Percentiles rank a stretch among this genome's conserved stretches.
phyloP scores from a whole-genome alignment of 176 grass and related monocot genomes.

The Zoysia japonica region DNA sequence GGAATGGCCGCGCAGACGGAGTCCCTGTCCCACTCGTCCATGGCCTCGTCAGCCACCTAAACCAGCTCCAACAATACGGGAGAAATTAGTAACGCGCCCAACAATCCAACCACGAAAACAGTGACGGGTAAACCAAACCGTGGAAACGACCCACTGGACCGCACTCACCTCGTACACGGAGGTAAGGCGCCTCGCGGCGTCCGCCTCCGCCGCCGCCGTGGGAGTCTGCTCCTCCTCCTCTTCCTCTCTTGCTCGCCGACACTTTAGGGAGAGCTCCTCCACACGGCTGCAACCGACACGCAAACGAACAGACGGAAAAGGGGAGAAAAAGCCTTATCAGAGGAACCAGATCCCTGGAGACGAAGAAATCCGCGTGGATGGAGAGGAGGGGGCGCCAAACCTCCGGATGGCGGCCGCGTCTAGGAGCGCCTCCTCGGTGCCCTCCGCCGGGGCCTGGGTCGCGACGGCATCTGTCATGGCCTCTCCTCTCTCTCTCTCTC shows the following conservation, averaged over 20 bases:
- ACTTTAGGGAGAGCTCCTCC: constrained; percentile 41
- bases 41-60: constrained; percentile 40
- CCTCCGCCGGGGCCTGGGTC: not conserved
- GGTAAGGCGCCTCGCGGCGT: constrained; percentile 17
- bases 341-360: not conserved
- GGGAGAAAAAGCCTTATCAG: not conserved
- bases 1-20: constrained; percentile 11
- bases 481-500: not conserved
- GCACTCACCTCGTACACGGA: constrained; percentile 47
- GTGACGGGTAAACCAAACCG: not conserved
- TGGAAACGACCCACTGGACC: not conserved
- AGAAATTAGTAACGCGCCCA: not conserved
- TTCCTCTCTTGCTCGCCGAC: constrained; percentile 11
- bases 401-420: constrained; percentile 54
- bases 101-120: not conserved
- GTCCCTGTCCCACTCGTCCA: constrained; percentile 45
- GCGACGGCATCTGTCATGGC: constrained; percentile 60
- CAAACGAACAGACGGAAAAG: not conserved
- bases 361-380: not conserved
- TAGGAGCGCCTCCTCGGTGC: constrained; percentile 36
- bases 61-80: not conserved
- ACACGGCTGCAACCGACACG: constrained; percentile 56
- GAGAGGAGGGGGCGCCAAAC: constrained; percentile 9
- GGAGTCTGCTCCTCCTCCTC: constrained; percentile 19
- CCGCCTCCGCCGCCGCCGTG: constrained; percentile 10